Conservation (phyloP, 1,139 yeast genomes). For the Pneumocystis oryctolagi region DNA sequence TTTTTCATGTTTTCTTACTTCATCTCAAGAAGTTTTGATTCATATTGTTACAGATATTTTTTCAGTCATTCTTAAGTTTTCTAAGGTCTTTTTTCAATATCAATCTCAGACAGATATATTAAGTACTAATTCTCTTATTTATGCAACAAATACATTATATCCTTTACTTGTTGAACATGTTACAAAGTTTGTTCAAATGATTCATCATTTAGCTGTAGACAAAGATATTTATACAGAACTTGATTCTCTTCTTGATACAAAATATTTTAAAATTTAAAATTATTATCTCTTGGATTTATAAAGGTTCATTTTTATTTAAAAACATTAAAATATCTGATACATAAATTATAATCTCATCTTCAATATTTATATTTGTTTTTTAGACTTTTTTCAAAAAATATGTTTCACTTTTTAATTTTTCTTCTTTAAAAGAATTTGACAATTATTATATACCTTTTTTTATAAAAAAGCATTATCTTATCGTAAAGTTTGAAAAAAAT, state of each 20-base stretch:
- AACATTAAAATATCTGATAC: no score
- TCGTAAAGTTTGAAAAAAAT: not conserved
- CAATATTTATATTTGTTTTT: not conserved
- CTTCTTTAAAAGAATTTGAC: no score
- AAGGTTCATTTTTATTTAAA: not conserved
- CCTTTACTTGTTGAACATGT: not conserved
- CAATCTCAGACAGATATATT: not conserved
- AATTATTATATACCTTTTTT: not conserved
- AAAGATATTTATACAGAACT: not conserved
- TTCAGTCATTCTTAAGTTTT: not conserved
- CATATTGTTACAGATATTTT: not conserved
- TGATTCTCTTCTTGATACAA: not conserved
- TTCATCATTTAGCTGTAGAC: not conserved
- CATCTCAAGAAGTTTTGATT: not conserved
- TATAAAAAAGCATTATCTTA: not conserved
- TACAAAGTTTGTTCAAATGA: not conserved
- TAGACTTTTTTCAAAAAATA: no score
- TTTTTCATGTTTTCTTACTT: not conserved
- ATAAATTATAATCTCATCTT: no score
- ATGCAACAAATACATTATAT: not conserved
- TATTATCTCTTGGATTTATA: not conserved
- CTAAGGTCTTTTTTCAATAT: not conserved
- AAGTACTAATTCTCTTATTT: not conserved
- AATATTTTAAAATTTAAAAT: not conserved
- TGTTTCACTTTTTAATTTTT: no score